Conservation (phyloP, 768 basidiomycete genomes). For the Exidia glandulosa region DNA sequence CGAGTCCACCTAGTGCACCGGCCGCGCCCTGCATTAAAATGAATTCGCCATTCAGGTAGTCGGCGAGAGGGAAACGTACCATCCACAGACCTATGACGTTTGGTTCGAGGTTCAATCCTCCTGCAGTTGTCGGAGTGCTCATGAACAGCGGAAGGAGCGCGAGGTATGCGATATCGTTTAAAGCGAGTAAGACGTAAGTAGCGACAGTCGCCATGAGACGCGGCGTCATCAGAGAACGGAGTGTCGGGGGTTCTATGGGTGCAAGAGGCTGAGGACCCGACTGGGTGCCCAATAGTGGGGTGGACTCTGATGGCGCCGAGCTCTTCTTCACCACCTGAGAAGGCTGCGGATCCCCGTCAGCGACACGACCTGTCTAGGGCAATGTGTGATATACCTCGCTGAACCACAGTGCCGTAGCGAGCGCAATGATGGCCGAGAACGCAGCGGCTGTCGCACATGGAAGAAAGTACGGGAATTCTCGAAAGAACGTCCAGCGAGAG, state of each 20-base stretch:
- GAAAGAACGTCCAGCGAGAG: constrained; percentile 44
- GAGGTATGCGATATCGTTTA: constrained; percentile 56
- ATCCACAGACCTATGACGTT: constrained; percentile 26
- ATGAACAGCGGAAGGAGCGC: constrained; percentile 61
- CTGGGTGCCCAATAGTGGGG: not conserved
- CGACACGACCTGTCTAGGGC: too few relatives aligned
- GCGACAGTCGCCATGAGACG: constrained; percentile 23
- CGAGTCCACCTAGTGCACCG: constrained; percentile 21
- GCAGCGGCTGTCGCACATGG: constrained; percentile 40
- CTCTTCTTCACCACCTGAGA: not conserved
- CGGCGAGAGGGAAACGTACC: constrained; percentile 7
- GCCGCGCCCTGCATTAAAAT: constrained; percentile 7
- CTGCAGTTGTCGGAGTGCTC: constrained; percentile 56
- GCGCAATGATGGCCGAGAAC: constrained; percentile 25
- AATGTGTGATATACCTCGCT: constrained; percentile 36
- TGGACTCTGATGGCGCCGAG: not conserved
- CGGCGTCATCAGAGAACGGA: constrained; percentile 19
- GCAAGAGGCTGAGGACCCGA: not conserved
- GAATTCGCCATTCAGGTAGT: not conserved
- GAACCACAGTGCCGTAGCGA: constrained; percentile 38
- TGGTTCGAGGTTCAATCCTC: constrained; percentile 37
- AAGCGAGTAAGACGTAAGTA: constrained; percentile 47
- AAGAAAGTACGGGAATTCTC: constrained; percentile 62
- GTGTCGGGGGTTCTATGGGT: too few relatives aligned
- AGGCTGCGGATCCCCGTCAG: not conserved